Evolutionary conservation across 2,329 filamentous ascomycete genomes (phyloP), one percentile per base, ranked within the genome.

Genomic region (Bipolaris bicolor): DNA sequence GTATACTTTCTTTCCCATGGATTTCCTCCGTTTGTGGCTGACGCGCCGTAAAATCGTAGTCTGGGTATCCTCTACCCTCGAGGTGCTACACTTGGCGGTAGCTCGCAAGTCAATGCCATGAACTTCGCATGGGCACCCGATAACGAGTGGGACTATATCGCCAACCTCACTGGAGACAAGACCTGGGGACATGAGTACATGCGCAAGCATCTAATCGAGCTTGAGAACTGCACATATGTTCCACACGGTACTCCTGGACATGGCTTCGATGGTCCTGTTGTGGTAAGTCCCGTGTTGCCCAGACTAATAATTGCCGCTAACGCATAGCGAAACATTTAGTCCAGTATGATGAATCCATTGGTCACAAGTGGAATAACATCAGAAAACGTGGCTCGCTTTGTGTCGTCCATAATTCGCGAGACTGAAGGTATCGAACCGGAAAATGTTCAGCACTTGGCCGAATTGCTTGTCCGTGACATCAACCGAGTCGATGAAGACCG

Each of bases 91-190:
- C 20, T 49, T 16, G 46, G 46, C 9, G 46, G 46, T 18, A 37
- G 33, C 15, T 37, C 46, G 22, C 46, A 37, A 18, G 47, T 49
- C 6, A 49, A 49, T 15, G 47, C 47, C 1, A 26, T 24, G 24
- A 37, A 37, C 13, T 26, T 16, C 20, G 16, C 36, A 22, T 80
- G 84, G 51, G 86, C 86, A 0, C 77, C 83, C 49, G 79, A 83
- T 34, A 81, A 79, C 33, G 86, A 89, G 70, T 89, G 83, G 78
- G 78, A 85, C 48, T 76, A 83, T 62, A 84, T 89, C 50, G 81
- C 80, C 7, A 74, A 77, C 15, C 65, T 87, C 37, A 89, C 86
- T 1, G 85, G 85, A 3, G 86, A 89, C 63, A 64, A 72, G 5
- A 84, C 82, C 0, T 89, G 86, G 86, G 74, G 49, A 63, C 50